These are phyloP conservation scores for Delonix regia DNA, from an alignment of 306 rosid genomes.

Conservation along the genomic window DNA sequence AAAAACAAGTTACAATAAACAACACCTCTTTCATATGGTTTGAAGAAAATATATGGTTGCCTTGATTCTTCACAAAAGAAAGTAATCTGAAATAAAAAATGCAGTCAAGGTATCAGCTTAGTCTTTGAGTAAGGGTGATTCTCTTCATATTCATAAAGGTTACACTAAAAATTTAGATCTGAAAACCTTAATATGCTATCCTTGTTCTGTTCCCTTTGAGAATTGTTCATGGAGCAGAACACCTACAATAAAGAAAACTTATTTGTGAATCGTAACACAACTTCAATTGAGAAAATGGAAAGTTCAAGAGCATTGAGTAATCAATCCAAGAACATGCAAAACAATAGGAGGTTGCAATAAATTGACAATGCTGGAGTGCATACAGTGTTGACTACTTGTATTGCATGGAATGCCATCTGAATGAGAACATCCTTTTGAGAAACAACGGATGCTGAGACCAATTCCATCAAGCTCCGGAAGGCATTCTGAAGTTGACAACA, in stretches of 20 bases:
- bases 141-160: neutral
- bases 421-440: slow-evolving; percentile 57
- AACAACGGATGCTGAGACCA: slow-evolving; percentile 39
- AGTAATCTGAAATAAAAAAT: slow-evolving; percentile 65
- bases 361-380: slow-evolving; percentile 32
- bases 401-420: slow-evolving; percentile 50
- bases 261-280: neutral
- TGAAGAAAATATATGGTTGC: slow-evolving; percentile 51
- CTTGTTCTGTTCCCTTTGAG: slow-evolving; percentile 55
- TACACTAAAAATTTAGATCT: neutral
- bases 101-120: slow-evolving; percentile 40
- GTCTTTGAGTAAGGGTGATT: slow-evolving; percentile 31
- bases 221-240: slow-evolving; percentile 56
- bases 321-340: neutral
- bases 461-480: slow-evolving; percentile 50
- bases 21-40: slow-evolving; percentile 75
- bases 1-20: slow-evolving; percentile 32
- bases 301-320: neutral
- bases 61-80: slow-evolving; percentile 52
- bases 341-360: neutral
- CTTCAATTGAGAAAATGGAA: neutral
- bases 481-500: slow-evolving; percentile 55
- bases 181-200: slow-evolving; percentile 60
- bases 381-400: slow-evolving; percentile 66
- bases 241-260: slow-evolving; percentile 54